These are phyloP conservation scores for Ogataea ramenticola DNA, from an alignment of 805 yeast genomes.

Conservation along the genomic window DNA sequence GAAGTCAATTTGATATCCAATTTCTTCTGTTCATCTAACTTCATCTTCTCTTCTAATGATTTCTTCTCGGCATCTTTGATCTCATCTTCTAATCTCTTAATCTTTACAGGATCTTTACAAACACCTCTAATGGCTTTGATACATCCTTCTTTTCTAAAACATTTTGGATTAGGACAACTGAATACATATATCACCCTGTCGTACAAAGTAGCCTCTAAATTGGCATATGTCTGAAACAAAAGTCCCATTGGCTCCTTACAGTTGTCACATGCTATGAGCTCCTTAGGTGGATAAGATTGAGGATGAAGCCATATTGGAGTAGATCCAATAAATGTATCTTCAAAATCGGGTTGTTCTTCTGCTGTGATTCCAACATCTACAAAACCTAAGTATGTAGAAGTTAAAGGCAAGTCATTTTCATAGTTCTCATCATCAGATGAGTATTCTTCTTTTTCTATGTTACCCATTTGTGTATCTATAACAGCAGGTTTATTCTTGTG, in stretches of 20 bases:
- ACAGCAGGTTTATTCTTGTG: too few relatives aligned
- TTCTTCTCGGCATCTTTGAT: conserved; percentile 33
- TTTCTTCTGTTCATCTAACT: conserved; percentile 34
- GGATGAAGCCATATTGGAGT: conserved; percentile 63
- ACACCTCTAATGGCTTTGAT: conserved; percentile 75
- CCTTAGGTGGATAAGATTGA: conserved; percentile 47
- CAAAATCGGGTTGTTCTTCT: conserved; percentile 37
- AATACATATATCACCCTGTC: conserved; percentile 80
- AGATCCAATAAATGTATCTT: conserved; percentile 82
- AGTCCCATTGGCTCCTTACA: conserved; percentile 61
- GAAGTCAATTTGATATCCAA: conserved; percentile 29
- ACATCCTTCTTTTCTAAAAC: conserved; percentile 65
- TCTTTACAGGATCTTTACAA: conserved; percentile 45
- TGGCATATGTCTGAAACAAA: conserved; percentile 74
- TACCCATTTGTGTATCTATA: too few relatives aligned
- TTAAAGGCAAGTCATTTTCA: conserved; percentile 1
- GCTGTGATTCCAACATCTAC: conserved; percentile 53
- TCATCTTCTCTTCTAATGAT: conserved; percentile 35
- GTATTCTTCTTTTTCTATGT: conserved; percentile 31
- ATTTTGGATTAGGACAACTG: conserved; percentile 55
- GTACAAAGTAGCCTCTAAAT: conserved; percentile 61
- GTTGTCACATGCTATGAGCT: conserved; percentile 51
- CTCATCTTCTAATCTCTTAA: conserved; percentile 32
- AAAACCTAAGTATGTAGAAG: conserved; percentile 51
- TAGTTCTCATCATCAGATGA: conserved; percentile 45